Conservation (phyloP, 768 basidiomycete species). For the Leccinum barrowsii region DNA sequence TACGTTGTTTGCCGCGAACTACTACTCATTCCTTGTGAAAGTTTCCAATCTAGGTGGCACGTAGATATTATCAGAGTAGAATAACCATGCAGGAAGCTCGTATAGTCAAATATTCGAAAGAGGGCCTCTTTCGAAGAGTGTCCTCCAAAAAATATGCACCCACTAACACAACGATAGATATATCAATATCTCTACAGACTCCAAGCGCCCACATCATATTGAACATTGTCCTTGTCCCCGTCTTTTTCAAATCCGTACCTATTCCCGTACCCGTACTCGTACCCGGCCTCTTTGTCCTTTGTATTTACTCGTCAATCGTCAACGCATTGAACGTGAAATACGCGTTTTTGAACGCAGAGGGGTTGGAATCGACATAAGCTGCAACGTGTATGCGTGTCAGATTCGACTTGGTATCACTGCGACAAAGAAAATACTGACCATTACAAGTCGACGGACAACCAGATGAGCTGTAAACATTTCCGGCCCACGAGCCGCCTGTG, state of each 20-base stretch:
- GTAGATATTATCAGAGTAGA: too few relatives aligned
- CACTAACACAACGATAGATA: too few relatives aligned
- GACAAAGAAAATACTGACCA: constrained; percentile 13
- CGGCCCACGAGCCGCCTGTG: constrained; percentile 30
- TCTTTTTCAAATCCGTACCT: neutral
- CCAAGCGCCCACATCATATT: neutral
- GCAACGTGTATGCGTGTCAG: constrained; percentile 13
- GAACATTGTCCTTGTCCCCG: neutral
- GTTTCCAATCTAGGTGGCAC: too few relatives aligned
- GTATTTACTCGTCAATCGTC: constrained; percentile 32
- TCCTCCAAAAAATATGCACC: neutral
- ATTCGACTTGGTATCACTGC: neutral
- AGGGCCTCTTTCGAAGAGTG: too few relatives aligned
- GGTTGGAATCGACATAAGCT: constrained; percentile 34
- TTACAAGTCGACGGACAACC: constrained; percentile 30
- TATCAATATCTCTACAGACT: neutral
- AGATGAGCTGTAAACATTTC: constrained; percentile 19
- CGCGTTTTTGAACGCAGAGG: constrained; percentile 37
- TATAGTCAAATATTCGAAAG: neutral
- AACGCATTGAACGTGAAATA: constrained; percentile 40
- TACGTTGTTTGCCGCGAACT: too few relatives aligned
- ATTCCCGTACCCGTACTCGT: neutral
- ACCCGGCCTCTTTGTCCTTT: neutral
- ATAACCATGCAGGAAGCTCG: too few relatives aligned
- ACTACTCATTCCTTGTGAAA: too few relatives aligned